Base-by-base conservation (phyloP, 305 asterid species). In the Fraxinus sp. region DNA sequence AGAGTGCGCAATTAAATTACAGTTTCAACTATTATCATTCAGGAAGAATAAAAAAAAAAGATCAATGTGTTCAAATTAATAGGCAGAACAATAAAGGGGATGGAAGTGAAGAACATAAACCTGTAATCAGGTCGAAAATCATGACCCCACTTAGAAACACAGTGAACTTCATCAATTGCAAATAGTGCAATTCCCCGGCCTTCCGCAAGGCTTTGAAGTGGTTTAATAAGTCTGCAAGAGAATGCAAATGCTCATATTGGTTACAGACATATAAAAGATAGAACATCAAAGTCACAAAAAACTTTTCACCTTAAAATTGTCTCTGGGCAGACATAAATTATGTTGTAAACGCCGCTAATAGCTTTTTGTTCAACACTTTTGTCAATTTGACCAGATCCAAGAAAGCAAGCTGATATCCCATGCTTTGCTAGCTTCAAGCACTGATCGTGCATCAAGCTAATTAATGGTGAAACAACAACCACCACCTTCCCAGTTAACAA, bases 131-230 rank as follows among this genome's bases (percentile, higher is more conserved):
- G 91, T 89, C 90, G 93, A 87, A 93, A 93, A 88, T 92, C 96
- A 86, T 93, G 97, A 79, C 97, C 96, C 94, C 96, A 93, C 88
- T 91, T 93, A 72, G 97, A 93, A 88, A 93, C 92, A 85, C 97
- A 93, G 82, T 93, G 96, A 83, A 86, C 97, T 88, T 93, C 97
- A 83, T 90, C 93, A 36, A 92, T 86, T 55, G 97, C 97, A 83
- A 93, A 88, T 26, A 92, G 82, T 78, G 94, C 96, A 84, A 93
- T 92, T 79, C 97, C 94, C 78, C 83, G 93, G 78, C 83, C 74
- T 86, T 90, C 92, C 7, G 95, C 94, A 30, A 93, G 93, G 81
- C 75, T 85, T 85, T 92, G 92, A 82, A 93, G 90, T 70, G 91
- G 90, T 66, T 82, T 73, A 41, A 88, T 88, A 68, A 93, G 85